Base-by-base conservation (phyloP, 192 early-diverging fungal genomes). In the Pilobolus umbonatus region DNA sequence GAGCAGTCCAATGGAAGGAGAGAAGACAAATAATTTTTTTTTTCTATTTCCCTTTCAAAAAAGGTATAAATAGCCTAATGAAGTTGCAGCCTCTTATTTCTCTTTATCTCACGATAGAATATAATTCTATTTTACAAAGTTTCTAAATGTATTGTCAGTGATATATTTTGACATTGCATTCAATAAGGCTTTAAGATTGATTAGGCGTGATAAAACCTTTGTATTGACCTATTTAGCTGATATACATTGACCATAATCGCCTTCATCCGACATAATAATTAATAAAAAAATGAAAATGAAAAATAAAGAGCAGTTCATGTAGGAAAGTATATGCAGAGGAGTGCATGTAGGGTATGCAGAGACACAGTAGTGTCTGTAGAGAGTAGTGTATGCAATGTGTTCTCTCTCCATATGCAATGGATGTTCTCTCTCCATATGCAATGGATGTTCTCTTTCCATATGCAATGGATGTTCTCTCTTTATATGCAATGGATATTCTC, bases 71-170 rank as follows among this genome's bases (percentile, higher is more conserved):
- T 38, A 54, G 52, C 52, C 52, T 12, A 1, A 3, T 25, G 4
- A 25, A 10, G 35, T 54, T 21, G 17, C 21, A 21, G 22, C 22
- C 26, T 26, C 2, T 46, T 12, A 38, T 22, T 30, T 34, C 11
- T 54, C 52, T 54, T 54, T 38, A 54, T 54, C 52, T 54, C 52
- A 54, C 52, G 38, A 54, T 35, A 31, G 52, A 54, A 35, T 38
- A 54, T 21, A 21, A 54, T 38, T 19, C 21, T 54, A 38, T 35
- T 54, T 35, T 38, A 26, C 11, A 54, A 54, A 31, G 24, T 22
- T 35, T 36, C 17, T 6, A 54, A 25, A 36, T 34, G 14, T 34
- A 21, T n/a, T 19, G 7, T 34, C 15, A 32, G 52, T 19, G 19
- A 8, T n/a, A n/a, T 38, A 14, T 38, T 54, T 35, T 35, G 32